A percentile compares a stretch with the other conserved stretches of the same genome.
These are phyloP conservation scores for Testicularia cyperi DNA, from an alignment of 1,284 basidiomycete genomes.

Conservation along the genomic window DNA sequence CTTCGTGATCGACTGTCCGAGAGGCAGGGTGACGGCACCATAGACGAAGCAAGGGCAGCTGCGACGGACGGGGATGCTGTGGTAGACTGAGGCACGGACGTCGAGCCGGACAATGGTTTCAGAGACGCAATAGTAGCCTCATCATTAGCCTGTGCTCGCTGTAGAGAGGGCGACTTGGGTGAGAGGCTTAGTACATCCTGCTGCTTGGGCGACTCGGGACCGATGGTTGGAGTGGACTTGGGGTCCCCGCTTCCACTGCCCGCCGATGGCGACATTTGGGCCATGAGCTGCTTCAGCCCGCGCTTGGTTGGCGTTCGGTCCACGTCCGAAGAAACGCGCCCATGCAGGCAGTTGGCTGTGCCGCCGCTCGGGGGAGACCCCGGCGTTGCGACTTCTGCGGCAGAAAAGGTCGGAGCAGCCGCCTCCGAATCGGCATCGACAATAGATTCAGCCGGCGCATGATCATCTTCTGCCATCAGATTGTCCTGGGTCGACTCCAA, in stretches of 20 bases:
- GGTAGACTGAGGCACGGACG: slow-evolving; percentile 5
- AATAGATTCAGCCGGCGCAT: no score
- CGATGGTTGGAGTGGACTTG: slow-evolving; percentile 10
- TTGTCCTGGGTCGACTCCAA: no score
- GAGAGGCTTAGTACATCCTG: slow-evolving; percentile 10
- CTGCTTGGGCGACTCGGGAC: slow-evolving; percentile 4
- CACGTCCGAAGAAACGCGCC: slow-evolving; percentile 7
- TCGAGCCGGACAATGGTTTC: slow-evolving; percentile 1
- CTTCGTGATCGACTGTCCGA: slow-evolving; percentile 26
- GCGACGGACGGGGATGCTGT: no score
- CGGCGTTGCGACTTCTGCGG: no score
- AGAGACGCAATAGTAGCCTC: slow-evolving; percentile 6
- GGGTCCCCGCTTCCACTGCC: slow-evolving; percentile 2
- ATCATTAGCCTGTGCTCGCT: slow-evolving; percentile 9
- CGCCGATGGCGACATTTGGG: no score
- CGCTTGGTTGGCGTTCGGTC: slow-evolving; percentile 33
- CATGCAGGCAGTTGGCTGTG: not conserved
- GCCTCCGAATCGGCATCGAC: no score
- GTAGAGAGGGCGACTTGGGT: slow-evolving; percentile 15
- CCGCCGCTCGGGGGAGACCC: no score
- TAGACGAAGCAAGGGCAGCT: no score
- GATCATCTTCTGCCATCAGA: no score
- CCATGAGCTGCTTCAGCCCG: not conserved
- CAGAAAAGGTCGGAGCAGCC: no score
- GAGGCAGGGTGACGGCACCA: slow-evolving; percentile 8